Percentiles rank a stretch among this genome's conserved stretches.
Evolutionary conservation across 441 rosid species (phyloP).

Genomic region (Bocquillonia castaneifolia): DNA sequence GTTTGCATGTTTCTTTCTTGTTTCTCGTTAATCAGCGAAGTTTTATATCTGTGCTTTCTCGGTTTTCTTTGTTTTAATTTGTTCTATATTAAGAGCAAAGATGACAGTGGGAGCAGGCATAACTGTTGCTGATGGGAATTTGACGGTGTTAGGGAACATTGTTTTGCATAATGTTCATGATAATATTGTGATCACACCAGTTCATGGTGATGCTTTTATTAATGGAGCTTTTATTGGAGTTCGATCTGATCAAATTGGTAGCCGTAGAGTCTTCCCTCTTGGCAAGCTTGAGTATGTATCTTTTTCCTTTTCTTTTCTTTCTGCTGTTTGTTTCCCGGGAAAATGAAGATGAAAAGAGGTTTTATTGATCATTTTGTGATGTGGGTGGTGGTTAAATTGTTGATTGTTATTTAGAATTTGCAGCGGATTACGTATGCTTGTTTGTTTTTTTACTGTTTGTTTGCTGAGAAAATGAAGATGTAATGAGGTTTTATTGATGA

Average conservation of each 20-base stretch:
- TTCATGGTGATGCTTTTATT: conserved; percentile 36
- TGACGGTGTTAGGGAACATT: conserved; percentile 52
- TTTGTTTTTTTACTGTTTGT: background rate
- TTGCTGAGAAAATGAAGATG: background rate
- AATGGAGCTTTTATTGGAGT: conserved; percentile 74
- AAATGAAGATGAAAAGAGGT: background rate
- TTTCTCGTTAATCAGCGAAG: background rate
- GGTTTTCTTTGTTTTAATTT: background rate
- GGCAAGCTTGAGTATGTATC: conserved; percentile 66
- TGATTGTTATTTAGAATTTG: conserved; percentile 1
- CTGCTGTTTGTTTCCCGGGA: background rate
- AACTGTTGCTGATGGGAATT: conserved; percentile 40
- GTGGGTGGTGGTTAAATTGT: conserved; percentile 4
- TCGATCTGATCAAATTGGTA: conserved; percentile 48
- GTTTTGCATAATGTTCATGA: conserved; percentile 45
- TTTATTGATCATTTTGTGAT: background rate
- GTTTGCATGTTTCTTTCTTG: background rate
- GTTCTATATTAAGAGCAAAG: background rate
- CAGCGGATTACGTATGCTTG: conserved; percentile 51
- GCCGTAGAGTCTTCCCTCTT: conserved; percentile 61
- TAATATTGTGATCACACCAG: conserved; percentile 46
- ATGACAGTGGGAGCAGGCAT: conserved; percentile 76
- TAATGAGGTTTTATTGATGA: background rate
- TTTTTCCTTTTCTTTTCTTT: background rate
- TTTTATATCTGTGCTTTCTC: background rate